These are phyloP conservation scores for Pseudocercospora ulei DNA, from an alignment of 2,329 filamentous ascomycete genomes.

Conservation along the genomic window DNA sequence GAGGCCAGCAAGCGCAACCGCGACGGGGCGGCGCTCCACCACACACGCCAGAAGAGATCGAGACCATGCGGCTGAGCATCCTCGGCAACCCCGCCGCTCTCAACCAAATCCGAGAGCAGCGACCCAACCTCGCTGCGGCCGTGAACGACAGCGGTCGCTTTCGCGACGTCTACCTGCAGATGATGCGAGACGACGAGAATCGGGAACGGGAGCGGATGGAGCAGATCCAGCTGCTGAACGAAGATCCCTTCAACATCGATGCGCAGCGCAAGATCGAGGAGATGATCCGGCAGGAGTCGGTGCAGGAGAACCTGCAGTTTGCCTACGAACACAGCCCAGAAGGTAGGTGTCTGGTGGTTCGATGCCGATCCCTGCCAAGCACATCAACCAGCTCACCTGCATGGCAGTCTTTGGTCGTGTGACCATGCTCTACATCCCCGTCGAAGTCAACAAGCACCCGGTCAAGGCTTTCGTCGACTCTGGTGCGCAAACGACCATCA, in stretches of 20 bases:
- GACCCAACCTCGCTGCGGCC: constrained; percentile 66
- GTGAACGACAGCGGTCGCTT: constrained; percentile 69
- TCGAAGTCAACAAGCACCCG: constrained; percentile 83
- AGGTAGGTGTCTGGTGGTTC: constrained; percentile 63
- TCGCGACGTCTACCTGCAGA: constrained; percentile 58
- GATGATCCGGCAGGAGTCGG: constrained; percentile 87
- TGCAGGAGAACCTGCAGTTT: constrained; percentile 91
- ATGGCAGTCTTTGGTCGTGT: constrained; percentile 77
- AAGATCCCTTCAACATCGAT: constrained; percentile 88
- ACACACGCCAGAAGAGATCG: constrained; percentile 48
- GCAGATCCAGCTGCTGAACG: constrained; percentile 75
- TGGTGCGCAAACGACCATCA: constrained; percentile 94
- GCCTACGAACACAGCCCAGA: constrained; percentile 96
- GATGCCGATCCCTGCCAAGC: constrained; percentile 7
- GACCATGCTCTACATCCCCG: constrained; percentile 91
- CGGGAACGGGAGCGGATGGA: constrained; percentile 68
- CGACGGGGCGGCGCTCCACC: constrained; percentile 18
- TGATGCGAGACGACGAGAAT: constrained; percentile 60
- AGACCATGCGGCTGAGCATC: constrained; percentile 72
- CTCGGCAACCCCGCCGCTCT: constrained; percentile 67
- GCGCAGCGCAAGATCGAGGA: constrained; percentile 89
- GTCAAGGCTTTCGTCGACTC: constrained; percentile 97
- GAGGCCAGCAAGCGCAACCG: constrained; percentile 32
- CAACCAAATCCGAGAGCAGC: constrained; percentile 58
- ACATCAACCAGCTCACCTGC: constrained; percentile 10